A percentile compares a stretch with the other conserved stretches of the same genome.
Evolutionary conservation across 2,329 filamentous ascomycete species (phyloP).

Genomic region (Cercospora zeae-maydis): DNA sequence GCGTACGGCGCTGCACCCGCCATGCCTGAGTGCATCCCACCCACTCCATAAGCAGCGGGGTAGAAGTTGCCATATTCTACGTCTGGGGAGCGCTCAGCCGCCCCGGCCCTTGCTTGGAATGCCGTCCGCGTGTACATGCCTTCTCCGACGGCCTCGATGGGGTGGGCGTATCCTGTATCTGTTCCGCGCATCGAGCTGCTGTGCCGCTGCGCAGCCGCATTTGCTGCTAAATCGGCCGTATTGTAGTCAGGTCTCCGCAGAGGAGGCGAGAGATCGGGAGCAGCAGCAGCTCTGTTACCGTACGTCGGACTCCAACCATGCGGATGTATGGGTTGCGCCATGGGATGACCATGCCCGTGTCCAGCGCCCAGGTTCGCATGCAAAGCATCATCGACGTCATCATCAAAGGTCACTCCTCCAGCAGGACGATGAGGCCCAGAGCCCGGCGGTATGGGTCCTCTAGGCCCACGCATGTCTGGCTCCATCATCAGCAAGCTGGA

Average conservation of each 20-base stretch:
- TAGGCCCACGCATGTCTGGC: conserved; percentile 14
- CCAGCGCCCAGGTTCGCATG: background rate
- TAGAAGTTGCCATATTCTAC: background rate
- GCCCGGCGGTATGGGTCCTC: conserved; percentile 12
- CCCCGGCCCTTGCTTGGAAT: background rate
- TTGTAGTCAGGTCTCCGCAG: background rate
- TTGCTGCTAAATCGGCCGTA: background rate
- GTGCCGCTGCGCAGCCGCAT: background rate
- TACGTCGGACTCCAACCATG: background rate
- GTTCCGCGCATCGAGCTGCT: background rate
- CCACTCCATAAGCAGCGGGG: background rate
- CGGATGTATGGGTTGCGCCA: background rate
- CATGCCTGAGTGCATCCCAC: background rate
- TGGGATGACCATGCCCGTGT: background rate
- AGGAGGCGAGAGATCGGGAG: background rate
- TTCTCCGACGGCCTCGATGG: background rate
- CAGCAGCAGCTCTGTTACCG: background rate
- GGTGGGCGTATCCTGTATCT: background rate
- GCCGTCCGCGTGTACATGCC: background rate
- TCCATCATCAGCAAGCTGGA: background rate
- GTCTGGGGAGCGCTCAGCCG: background rate
- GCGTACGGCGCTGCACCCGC: background rate
- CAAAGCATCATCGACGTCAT: background rate
- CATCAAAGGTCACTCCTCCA: conserved; percentile 1
- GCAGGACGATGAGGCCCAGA: background rate